A percentile compares a stretch with the other conserved stretches of the same genome.
These are phyloP conservation scores for Phytophthora syringae DNA, from an alignment of 352 stramenopile species.

Conservation along the genomic window DNA sequence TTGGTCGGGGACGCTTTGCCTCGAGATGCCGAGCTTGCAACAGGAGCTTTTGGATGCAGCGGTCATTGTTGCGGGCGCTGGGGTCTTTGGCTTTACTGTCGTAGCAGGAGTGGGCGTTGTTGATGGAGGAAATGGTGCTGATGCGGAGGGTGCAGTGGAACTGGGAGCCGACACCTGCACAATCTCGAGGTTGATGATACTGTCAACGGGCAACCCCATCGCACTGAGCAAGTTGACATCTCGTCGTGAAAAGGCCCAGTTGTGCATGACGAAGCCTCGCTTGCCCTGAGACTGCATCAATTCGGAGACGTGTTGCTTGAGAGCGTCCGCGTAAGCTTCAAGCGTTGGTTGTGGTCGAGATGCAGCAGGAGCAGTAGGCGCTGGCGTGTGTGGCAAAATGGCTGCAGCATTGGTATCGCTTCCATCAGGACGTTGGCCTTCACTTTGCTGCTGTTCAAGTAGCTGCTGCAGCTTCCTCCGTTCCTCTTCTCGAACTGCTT, in stretches of 20 bases:
- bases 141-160: neutral
- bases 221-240: constrained; percentile 59
- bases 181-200: constrained; percentile 60
- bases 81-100: constrained; percentile 10
- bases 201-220: constrained; percentile 55
- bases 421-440: constrained; percentile 20
- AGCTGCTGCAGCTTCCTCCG: constrained; percentile 8
- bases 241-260: constrained; percentile 52
- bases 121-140: neutral
- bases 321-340: constrained; percentile 14
- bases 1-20: constrained; percentile 24
- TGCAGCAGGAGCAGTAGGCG: neutral
- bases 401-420: constrained; percentile 7
- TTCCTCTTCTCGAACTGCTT: constrained; percentile 22
- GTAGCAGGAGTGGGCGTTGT: neutral
- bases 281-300: constrained; percentile 26
- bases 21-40: neutral
- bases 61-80: neutral
- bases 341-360: constrained; percentile 19
- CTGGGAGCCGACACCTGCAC: neutral
- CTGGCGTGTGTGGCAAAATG: constrained; percentile 1
- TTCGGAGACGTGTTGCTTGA: constrained; percentile 20
- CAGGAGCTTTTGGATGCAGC: constrained; percentile 8
- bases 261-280: constrained; percentile 63
- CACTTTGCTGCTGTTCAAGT: constrained; percentile 15